phyloP scores from a whole-genome alignment of 371 early-diverging fungal species.

The Apophysomyces elegans region DNA sequence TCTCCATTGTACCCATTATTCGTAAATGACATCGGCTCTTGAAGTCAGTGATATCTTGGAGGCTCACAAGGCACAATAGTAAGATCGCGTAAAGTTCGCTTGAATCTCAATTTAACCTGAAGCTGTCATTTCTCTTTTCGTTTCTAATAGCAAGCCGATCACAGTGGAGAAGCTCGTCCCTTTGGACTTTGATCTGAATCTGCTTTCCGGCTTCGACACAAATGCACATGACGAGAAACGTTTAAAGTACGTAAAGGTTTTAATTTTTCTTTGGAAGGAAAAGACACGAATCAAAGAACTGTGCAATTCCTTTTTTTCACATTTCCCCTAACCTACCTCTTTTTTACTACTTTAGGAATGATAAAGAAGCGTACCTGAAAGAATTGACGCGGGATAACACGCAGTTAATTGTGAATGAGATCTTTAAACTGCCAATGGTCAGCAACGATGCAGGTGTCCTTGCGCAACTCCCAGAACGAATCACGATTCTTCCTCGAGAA shows the following conservation, averaged over 20 bases:
- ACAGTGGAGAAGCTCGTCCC: constrained; percentile 79
- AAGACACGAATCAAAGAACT: too few relatives aligned
- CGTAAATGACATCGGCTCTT: constrained; percentile 35
- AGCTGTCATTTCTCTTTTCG: constrained; percentile 10
- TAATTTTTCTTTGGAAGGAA: too few relatives aligned
- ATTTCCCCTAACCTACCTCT: neutral
- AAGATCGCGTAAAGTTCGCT: constrained; percentile 17
- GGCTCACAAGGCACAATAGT: constrained; percentile 66
- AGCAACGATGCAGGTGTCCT: constrained; percentile 78
- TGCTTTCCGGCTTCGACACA: constrained; percentile 79
- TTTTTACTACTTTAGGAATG: neutral
- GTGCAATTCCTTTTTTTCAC: neutral
- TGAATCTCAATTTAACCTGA: neutral
- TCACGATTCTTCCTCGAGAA: constrained; percentile 81
- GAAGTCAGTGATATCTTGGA: constrained; percentile 74
- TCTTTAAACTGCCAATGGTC: constrained; percentile 82
- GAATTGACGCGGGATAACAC: constrained; percentile 81
- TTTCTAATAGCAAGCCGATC: constrained; percentile 56
- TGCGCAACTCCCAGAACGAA: constrained; percentile 79
- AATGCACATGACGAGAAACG: constrained; percentile 75
- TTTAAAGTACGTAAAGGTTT: constrained; percentile 47
- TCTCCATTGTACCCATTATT: neutral
- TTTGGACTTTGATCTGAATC: constrained; percentile 84
- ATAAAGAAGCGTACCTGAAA: constrained; percentile 67
- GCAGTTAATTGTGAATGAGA: constrained; percentile 87